Conservation (phyloP, 768 basidiomycete genomes). For the Postia placenta region DNA sequence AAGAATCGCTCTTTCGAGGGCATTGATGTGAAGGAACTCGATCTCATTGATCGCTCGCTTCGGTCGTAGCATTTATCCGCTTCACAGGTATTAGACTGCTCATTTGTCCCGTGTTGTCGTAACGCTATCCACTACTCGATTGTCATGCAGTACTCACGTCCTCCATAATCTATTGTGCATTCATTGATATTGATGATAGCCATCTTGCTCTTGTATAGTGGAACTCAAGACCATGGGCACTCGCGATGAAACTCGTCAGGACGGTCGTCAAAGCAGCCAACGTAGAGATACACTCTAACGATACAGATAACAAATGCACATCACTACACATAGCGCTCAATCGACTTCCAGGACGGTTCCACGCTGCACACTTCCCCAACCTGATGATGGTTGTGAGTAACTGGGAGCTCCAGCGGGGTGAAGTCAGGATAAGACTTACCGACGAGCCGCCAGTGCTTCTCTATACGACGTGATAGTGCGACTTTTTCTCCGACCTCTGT, state of each 20-base stretch:
- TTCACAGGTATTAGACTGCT: too few species aligned
- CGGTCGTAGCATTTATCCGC: too few species aligned
- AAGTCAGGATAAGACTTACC: constrained; percentile 44
- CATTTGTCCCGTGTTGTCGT: too few species aligned
- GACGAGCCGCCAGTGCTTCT: constrained; percentile 97
- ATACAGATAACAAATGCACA: neutral
- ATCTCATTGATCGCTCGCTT: constrained; percentile 42
- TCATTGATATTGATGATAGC: too few species aligned
- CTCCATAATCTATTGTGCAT: too few species aligned
- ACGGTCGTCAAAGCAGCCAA: neutral
- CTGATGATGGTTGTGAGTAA: constrained; percentile 21
- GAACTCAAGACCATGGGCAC: too few species aligned
- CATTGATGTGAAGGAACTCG: constrained; percentile 60
- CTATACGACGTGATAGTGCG: constrained; percentile 87
- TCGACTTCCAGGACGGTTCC: constrained; percentile 81
- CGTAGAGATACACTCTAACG: neutral
- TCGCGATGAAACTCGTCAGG: neutral
- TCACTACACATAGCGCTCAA: constrained; percentile 20
- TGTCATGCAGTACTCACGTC: too few species aligned
- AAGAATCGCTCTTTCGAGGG: constrained; percentile 70
- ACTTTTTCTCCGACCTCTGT: constrained; percentile 98
- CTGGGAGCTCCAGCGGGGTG: too few species aligned
- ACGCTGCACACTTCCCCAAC: constrained; percentile 78
- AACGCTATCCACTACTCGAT: too few species aligned
- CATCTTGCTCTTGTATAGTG: too few species aligned